Base-by-base conservation (phyloP, 1,139 yeast species). In the Scheffersomyces cryptocercus region DNA sequence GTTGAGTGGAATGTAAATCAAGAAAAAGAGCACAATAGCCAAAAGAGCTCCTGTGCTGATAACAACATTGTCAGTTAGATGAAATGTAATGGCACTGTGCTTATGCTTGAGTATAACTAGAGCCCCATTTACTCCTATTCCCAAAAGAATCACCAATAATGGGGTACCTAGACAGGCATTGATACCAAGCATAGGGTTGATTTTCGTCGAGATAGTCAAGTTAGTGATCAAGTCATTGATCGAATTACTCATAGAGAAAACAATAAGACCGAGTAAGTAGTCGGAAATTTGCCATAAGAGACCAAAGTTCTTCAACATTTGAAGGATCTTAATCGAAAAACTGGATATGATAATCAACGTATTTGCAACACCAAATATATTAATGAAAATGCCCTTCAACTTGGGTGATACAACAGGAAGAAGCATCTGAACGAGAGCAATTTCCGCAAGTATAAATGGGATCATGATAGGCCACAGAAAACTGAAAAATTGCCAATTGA, bases 81-180 rank as follows among this genome's bases (percentile, higher is more conserved):
- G 50, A 42, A 70, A 64, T 7, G 47, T 49, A 36, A 70, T 55
- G 3, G 61, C 51, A n/a, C 51, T 41, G 6, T 36, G 40, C 8
- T 45, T 48, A 8, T 52, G 42, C 15, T 47, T 40, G 28, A 55
- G 44, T 15, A 56, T 43, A 5, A 58, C 46, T 12, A 61, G 26
- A 12, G 52, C 41, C 16, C 75, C 73, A 55, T 72, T 73, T 10
- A 64, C 53, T 0, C 79, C 78, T 14, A 73, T 55, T 0, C 78
- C 79, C 10, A 73, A 53, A 42, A 73, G 53, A 3, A 70, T 65
- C 12, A 68, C 53, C 11, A 73, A 52, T 16, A 72, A 55, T 3
- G 77, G 77, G 0, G 79, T 68, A 0, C 78, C 77, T 37, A 73
- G 54, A 49, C 77, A 71, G 1, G 77, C 60, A 50, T 70, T 70